These are phyloP conservation scores for Chlorella variabilis DNA, from an alignment of 163 green algal species.

Conservation along the genomic window DNA sequence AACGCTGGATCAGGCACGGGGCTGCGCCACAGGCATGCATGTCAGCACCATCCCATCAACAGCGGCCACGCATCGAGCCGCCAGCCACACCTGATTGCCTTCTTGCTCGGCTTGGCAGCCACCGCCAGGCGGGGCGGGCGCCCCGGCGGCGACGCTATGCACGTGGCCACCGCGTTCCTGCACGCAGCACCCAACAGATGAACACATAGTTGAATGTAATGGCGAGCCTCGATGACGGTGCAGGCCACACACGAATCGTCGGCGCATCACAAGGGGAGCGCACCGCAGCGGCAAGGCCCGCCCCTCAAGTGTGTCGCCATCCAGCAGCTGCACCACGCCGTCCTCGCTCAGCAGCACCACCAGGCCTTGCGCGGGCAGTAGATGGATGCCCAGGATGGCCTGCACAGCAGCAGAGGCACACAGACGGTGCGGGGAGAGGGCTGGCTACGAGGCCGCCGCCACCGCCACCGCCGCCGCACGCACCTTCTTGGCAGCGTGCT, in stretches of 20 bases:
- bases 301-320: constrained; percentile 48
- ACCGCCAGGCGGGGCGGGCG: constrained; percentile 40
- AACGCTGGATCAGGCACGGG: too few relatives aligned
- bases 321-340: constrained; percentile 46
- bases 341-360: constrained; percentile 45
- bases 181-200: neutral
- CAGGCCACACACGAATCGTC: too few relatives aligned
- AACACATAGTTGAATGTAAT: too few relatives aligned
- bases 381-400: constrained; percentile 13
- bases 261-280: too few relatives aligned
- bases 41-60: neutral
- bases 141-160: neutral
- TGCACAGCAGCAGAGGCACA: neutral
- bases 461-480: too few relatives aligned
- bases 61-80: neutral
- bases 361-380: neutral
- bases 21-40: too few relatives aligned
- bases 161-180: constrained; percentile 36
- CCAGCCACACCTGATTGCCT: constrained; percentile 5
- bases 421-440: too few relatives aligned
- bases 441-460: too few relatives aligned
- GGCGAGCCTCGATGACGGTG: too few relatives aligned
- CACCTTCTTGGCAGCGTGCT: constrained; percentile 56
- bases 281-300: constrained; percentile 14
- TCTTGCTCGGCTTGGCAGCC: constrained; percentile 42